Conservation (phyloP, 2,329 filamentous ascomycete species). For the Aulographum hederae region DNA sequence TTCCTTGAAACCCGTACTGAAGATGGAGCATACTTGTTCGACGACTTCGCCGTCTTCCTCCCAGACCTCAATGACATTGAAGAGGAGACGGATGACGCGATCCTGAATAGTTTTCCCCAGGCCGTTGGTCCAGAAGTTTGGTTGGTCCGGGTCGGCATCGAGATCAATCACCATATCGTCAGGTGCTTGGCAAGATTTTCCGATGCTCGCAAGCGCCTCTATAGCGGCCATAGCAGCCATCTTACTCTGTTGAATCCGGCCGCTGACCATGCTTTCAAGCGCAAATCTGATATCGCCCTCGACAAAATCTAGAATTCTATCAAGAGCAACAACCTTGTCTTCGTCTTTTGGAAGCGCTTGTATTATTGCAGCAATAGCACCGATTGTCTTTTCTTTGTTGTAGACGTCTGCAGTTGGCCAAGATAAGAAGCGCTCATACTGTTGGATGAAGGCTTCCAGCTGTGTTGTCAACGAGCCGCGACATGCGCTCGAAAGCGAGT, state of each 20-base stretch:
- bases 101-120: conserved; percentile 31
- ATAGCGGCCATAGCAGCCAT: conserved; percentile 34
- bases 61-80: conserved; percentile 33
- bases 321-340: conserved; percentile 34
- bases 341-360: conserved; percentile 42
- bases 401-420: conserved; percentile 44
- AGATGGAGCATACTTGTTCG: conserved; percentile 52
- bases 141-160: conserved; percentile 27
- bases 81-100: conserved; percentile 32
- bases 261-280: conserved; percentile 11
- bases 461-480: conserved; percentile 49
- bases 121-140: conserved; percentile 30
- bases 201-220: conserved; percentile 50
- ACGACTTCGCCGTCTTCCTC: conserved; percentile 46
- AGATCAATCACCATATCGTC: conserved; percentile 50
- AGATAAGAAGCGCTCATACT: conserved; percentile 48
- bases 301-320: conserved; percentile 41
- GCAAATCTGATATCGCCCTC: conserved; percentile 37
- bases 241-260: conserved; percentile 16
- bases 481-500: conserved; percentile 58
- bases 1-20: conserved; percentile 61
- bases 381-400: conserved; percentile 55
- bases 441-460: conserved; percentile 47
- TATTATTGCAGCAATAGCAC: conserved; percentile 57
- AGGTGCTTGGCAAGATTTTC: conserved; percentile 49